phyloP scores from a whole-genome alignment of 306 rosid genomes.

The Prunus davidiana region DNA sequence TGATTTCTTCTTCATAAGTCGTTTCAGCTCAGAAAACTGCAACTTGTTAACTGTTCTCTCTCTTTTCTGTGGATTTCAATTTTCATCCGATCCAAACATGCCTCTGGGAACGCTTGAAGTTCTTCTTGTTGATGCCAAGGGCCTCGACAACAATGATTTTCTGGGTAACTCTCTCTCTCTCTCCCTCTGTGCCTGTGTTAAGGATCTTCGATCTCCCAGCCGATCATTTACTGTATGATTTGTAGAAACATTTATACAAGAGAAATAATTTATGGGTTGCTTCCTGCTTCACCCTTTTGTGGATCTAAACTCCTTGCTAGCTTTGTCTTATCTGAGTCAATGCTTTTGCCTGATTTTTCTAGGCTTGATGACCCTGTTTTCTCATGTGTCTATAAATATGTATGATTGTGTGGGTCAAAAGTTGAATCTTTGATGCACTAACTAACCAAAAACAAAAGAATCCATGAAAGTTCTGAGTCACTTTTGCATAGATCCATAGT shows the following conservation, averaged over 20 bases:
- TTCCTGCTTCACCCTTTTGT: background rate
- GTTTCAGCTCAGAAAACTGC: background rate
- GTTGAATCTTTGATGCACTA: background rate
- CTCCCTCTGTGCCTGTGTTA: no score
- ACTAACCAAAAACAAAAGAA: background rate
- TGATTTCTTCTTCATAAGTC: background rate
- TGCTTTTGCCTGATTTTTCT: background rate
- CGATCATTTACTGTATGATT: background rate
- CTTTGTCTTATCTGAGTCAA: background rate
- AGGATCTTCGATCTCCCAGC: background rate
- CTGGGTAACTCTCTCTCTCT: slow-evolving; percentile 33
- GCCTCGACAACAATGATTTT: slow-evolving; percentile 66
- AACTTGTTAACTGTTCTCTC: background rate
- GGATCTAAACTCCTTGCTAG: background rate
- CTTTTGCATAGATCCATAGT: slow-evolving; percentile 1
- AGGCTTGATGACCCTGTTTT: background rate
- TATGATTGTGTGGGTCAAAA: background rate
- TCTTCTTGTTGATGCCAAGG: slow-evolving; percentile 59
- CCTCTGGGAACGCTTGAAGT: slow-evolving; percentile 76
- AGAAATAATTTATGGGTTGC: background rate
- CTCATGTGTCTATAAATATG: background rate
- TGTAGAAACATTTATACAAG: background rate
- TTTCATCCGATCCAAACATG: slow-evolving; percentile 34
- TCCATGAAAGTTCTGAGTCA: background rate
- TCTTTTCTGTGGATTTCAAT: background rate